These are phyloP conservation scores for Puccinia triticina DNA, from an alignment of 1,284 basidiomycete genomes.

Conservation along the genomic window DNA sequence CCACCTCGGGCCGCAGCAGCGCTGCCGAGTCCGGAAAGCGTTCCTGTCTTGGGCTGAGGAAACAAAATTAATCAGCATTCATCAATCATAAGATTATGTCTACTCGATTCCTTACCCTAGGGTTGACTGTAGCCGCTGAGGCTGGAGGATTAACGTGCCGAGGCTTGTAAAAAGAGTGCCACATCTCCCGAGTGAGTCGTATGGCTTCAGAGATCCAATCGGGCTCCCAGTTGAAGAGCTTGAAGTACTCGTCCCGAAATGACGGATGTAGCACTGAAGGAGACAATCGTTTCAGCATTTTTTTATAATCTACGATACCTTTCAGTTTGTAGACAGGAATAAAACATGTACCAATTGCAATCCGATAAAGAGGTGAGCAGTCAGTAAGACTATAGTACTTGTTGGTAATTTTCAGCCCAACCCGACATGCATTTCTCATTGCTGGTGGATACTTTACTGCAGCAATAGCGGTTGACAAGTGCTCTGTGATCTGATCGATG, in stretches of 20 bases:
- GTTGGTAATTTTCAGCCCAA: neutral
- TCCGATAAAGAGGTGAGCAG: no score
- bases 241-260: conserved; percentile 4
- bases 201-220: conserved; percentile 9
- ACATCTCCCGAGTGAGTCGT: neutral
- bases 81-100: neutral
- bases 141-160: neutral
- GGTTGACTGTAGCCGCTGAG: neutral
- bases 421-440: conserved; percentile 2
- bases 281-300: neutral
- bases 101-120: neutral
- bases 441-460: neutral
- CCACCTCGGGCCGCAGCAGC: neutral
- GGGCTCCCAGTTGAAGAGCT: neutral
- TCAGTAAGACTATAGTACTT: conserved; percentile 9
- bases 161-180: neutral
- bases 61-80: neutral
- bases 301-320: neutral
- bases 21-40: neutral
- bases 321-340: neutral
- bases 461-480: no score
- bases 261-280: neutral
- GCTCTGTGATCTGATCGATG: conserved; percentile 12
- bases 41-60: neutral
- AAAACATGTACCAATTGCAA: conserved; percentile 8